phyloP scores from a whole-genome alignment of 441 rosid genomes.

The Eutrema salsugineum region DNA sequence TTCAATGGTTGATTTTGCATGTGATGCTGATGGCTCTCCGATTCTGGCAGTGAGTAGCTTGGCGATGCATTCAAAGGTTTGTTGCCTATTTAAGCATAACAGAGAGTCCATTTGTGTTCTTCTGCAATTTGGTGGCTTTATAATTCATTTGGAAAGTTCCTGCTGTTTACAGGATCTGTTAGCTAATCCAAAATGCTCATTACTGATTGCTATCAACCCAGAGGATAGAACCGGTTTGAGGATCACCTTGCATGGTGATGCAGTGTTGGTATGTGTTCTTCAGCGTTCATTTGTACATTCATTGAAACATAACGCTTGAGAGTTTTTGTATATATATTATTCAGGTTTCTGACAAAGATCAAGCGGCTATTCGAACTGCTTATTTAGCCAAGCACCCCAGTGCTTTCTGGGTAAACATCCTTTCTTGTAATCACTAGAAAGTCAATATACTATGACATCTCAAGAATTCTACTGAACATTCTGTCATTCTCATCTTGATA shows the following conservation, averaged over 20 bases:
- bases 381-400: slow-evolving; percentile 86
- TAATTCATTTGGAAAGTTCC: neutral
- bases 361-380: slow-evolving; percentile 55
- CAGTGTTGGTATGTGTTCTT: slow-evolving; percentile 49
- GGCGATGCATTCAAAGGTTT: slow-evolving; percentile 83
- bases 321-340: neutral
- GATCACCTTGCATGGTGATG: slow-evolving; percentile 87
- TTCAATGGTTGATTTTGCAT: slow-evolving; percentile 87
- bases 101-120: neutral
- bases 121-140: neutral
- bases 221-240: slow-evolving; percentile 83
- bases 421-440: slow-evolving; percentile 3
- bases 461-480: neutral
- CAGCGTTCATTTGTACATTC: neutral
- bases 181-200: slow-evolving; percentile 80
- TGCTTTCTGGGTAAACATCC: slow-evolving; percentile 79
- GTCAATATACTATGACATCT: neutral
- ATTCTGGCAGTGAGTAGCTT: slow-evolving; percentile 79
- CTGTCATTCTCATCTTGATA: neutral
- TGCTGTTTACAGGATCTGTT: slow-evolving; percentile 55
- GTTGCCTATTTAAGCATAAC: neutral
- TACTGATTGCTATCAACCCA: slow-evolving; percentile 79
- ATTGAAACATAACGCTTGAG: neutral
- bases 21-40: slow-evolving; percentile 82
- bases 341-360: slow-evolving; percentile 66